Base-by-base conservation (phyloP, 768 basidiomycete species). In the Coprinopsis sp. region DNA sequence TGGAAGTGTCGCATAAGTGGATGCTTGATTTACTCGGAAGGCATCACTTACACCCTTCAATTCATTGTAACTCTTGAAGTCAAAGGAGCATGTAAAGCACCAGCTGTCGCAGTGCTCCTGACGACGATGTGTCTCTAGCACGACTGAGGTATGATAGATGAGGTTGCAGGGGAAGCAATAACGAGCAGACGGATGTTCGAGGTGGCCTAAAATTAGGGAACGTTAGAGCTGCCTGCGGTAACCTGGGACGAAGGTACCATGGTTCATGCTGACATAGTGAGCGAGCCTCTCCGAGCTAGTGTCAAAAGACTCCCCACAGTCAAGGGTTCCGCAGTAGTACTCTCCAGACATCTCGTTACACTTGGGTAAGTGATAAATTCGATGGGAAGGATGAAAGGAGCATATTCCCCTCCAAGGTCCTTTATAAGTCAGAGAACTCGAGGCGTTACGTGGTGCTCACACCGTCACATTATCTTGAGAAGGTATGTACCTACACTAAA, bases 1-100 rank as follows among this genome's bases (percentile, higher is more conserved):
- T n/a, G n/a, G n/a, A n/a, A n/a, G n/a, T n/a, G n/a, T n/a, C n/a
- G n/a, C n/a, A n/a, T n/a, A n/a, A n/a, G n/a, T n/a, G n/a, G n/a
- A n/a, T n/a, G n/a, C n/a, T n/a, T n/a, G n/a, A n/a, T n/a, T n/a
- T n/a, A n/a, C n/a, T n/a, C n/a, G n/a, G n/a, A n/a, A n/a, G n/a
- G n/a, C 33, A 10, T 19, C 7, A 18, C 18, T 11, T 37, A 37
- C 34, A 10, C 7, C 18, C 10, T 7, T 7, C 7, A 66, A 53
- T 2, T 57, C 55, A 3, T 27, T 25, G 5, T 49, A 30, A 25
- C 51, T 52, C 1, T 27, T 19, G 46, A 68, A 68, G 52, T 64
- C 62, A 2, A 54, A 51, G 19, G 59, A 58, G 50, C 66, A 67
- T 6, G 53, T 46, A 45, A 64, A 64, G 50, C 66, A 68, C 65